Evolutionary conservation across 129 eudicot genomes (phyloP).

Genomic region (Helianthus tuberosus): DNA sequence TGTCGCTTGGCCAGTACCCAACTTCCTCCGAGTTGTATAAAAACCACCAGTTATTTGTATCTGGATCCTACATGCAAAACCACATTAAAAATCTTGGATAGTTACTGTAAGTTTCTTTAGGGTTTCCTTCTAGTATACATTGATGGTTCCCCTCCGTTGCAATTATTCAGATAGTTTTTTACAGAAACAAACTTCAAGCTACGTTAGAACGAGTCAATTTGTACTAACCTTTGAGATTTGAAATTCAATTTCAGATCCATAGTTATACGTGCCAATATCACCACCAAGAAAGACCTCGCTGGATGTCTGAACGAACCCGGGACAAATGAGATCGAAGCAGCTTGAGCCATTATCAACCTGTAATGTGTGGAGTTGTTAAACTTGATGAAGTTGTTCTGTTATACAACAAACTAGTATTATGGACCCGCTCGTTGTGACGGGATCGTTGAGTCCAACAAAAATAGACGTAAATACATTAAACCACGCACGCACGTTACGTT

Average conservation of each 20-base stretch:
- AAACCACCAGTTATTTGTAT: conserved; percentile 25
- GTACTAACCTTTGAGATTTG: conserved; percentile 34
- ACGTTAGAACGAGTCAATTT: background rate
- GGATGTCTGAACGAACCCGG: conserved; percentile 66
- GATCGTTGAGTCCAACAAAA: too few relatives aligned
- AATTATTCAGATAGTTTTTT: too few relatives aligned
- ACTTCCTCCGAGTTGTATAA: conserved; percentile 12
- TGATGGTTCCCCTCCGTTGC: too few relatives aligned
- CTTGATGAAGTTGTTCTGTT: too few relatives aligned
- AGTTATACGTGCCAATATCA: conserved; percentile 12
- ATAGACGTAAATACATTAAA: too few relatives aligned
- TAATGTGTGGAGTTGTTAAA: background rate
- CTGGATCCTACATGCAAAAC: conserved; percentile 29
- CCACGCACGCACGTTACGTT: too few relatives aligned
- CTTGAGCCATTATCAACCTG: conserved; percentile 66
- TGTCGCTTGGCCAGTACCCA: conserved; percentile 35
- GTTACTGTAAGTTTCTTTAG: too few relatives aligned
- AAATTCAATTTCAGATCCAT: conserved; percentile 25
- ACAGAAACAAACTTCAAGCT: background rate
- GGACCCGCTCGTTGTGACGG: too few relatives aligned
- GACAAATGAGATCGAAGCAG: conserved; percentile 79
- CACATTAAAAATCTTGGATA: too few relatives aligned
- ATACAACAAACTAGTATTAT: too few relatives aligned
- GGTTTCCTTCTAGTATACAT: too few relatives aligned
- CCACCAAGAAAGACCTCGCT: conserved; percentile 25